Evolutionary conservation across 176 grass and related monocot species (phyloP), one percentile per base, ranked within the genome.

Genomic region (Coix lacrymajobi): DNA sequence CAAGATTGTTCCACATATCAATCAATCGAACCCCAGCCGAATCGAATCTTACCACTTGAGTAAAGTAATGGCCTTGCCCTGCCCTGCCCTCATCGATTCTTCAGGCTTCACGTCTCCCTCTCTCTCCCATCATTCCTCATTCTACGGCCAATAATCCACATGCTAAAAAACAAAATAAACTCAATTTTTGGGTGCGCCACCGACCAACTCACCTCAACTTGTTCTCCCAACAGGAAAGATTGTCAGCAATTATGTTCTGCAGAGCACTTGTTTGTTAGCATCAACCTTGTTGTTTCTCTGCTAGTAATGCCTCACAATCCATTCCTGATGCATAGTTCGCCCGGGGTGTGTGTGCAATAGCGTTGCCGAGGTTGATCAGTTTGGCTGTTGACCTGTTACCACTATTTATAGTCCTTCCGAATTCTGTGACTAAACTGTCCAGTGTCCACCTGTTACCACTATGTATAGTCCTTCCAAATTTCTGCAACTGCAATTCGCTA

Each of bases 1-100:
- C 70, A 75, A 77, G 13, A 11, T 30, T 72, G 40, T 30, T 72
- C 69, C 69, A 12, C 25, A 0, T 9, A 17, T 5, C 24, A 7
- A 4, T 71, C 43, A 32, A 10, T 73, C 17, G 41, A 32, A 11
- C 60, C 20, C 16, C 17, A 3, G 62, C 69, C 51, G 69, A 56
- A 73, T 73, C 66, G 60, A 66, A 78, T 63, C 33, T 71, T 71
- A 54, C 25, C 17, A 57, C 30, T 64, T 72, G 48, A 71, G 13
- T 20, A 56, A 66, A 48, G 61, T 22, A 38, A 45, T 80, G 62
- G 30, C 25, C 77, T 16, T 67, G 30, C 20, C 11, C 64, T 5
- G 14, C 11, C 57, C 49, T 60, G n/a, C 11, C 57, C 11, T 29
- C 58, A 14, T 13, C 25, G 58, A 28, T 56, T 56, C 52, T 56